Evolutionary conservation across 1,284 basidiomycete genomes (phyloP), one percentile per base, ranked within the genome.

Genomic region (Ceratobasidium sp.): DNA sequence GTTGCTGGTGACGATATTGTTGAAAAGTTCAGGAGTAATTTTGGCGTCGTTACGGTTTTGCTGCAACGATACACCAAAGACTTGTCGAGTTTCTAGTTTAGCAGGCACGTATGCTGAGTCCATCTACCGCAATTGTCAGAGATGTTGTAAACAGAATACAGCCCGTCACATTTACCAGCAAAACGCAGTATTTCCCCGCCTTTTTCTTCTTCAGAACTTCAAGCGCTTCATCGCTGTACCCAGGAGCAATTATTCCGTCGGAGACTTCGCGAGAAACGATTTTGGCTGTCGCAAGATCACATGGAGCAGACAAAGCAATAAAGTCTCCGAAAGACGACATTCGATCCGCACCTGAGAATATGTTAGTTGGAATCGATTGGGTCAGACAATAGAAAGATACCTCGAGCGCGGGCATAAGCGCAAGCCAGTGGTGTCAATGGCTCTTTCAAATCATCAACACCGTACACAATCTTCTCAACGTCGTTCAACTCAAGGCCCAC

Each of bases 311-410:
- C 13, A 99, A 85, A 0, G 94, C 96, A 76, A 99, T 96, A 79
- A 99, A 97, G 82, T 99, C 97, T 27, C 96, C 96, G 77, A 99
- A 99, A 4, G 94, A 98, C 1, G 95, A 98, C 96, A 99, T 99
- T 68, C 96, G 90, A 80, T 99, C 97, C 20, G 96, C 97, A 73
- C 95, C 90, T 91, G 74, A 13, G 70, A 20, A 52, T 20, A 62
- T 60, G 72, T 58, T 52, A 65, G 69, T 69, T 43, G 40, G 34
- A 50, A 54, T 58, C 15, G 38, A 45, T 72, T 40, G 13, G 67
- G 25, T 4, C n/a, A 42, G 29, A 42, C 10, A 1, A 57, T 13
- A 22, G n/a, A 38, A 49, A 70, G 47, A 25, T 40, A 89, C 92
- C 96, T 77, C 97, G 89, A 68, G 96, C 97, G 70, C 97, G 91